Conservation (phyloP, 176 grass and related monocot genomes). For the Phragmites australis region DNA sequence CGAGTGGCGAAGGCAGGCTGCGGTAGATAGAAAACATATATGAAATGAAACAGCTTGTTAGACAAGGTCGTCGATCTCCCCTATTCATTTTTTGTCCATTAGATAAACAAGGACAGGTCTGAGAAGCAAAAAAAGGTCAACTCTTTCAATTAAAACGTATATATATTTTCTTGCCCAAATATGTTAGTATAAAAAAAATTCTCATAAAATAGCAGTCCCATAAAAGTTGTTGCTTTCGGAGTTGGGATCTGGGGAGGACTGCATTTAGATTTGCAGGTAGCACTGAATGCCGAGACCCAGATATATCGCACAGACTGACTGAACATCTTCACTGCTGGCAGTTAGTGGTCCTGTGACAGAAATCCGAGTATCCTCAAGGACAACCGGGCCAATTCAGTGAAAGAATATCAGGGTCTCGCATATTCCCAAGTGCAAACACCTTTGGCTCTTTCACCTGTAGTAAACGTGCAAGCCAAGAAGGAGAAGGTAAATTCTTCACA, state of each 20-base stretch:
- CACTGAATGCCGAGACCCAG: neutral
- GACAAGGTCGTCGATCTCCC: neutral
- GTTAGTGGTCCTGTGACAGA: constrained; percentile 35
- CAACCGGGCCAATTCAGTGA: constrained; percentile 71
- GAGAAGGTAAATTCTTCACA: constrained; percentile 12
- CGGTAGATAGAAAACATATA: neutral
- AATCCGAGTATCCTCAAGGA: constrained; percentile 35
- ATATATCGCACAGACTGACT: neutral
- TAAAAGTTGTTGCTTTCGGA: neutral
- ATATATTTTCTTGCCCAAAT: neutral
- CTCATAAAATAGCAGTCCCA: neutral
- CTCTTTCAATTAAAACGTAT: neutral
- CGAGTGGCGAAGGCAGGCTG: neutral
- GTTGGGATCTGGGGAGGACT: neutral
- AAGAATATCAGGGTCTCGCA: constrained; percentile 47
- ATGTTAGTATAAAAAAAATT: neutral
- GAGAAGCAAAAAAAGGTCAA: neutral
- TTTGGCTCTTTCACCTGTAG: constrained; percentile 82
- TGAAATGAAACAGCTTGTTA: neutral
- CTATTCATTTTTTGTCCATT: neutral
- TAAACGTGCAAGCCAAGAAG: neutral
- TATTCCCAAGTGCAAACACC: constrained; percentile 82
- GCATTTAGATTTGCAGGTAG: constrained; percentile 8
- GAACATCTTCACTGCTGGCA: constrained; percentile 22
- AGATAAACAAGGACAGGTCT: neutral